Evolutionary conservation across 2,329 filamentous ascomycete species (phyloP).

Genomic region (Neofusicoccum kwambonambiense): DNA sequence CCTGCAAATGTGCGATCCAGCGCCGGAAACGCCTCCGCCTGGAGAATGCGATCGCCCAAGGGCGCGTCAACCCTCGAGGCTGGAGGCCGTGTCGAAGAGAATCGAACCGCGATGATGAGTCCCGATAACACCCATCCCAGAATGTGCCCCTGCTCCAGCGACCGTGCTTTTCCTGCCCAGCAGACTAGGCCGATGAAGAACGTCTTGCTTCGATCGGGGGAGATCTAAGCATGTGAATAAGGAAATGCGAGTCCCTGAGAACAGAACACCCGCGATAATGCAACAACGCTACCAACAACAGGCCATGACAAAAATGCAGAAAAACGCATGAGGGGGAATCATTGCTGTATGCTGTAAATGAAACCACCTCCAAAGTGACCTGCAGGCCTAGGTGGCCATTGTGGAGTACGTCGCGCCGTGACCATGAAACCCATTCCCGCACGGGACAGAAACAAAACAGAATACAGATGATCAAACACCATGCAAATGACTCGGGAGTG

Average conservation of each 20-base stretch:
- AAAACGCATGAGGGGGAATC: conserved; percentile 44
- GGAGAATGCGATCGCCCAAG: neutral
- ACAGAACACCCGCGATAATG: conserved; percentile 19
- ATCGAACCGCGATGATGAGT: conserved; percentile 8
- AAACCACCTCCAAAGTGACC: conserved; percentile 36
- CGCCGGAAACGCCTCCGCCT: conserved; percentile 3
- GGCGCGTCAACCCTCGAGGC: neutral
- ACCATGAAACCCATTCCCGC: conserved; percentile 36
- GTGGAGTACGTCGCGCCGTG: conserved; percentile 19
- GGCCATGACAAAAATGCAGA: conserved; percentile 18
- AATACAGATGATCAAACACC: conserved; percentile 35
- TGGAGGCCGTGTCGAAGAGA: conserved; percentile 1
- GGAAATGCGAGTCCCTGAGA: conserved; percentile 14
- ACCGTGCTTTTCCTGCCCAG: conserved; percentile 18
- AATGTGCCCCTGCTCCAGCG: conserved; percentile 14
- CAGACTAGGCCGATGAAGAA: conserved; percentile 17
- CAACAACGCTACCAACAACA: conserved; percentile 17
- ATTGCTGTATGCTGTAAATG: conserved; percentile 45
- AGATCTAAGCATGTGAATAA: conserved; percentile 5
- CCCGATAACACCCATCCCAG: conserved; percentile 12
- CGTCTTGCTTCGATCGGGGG: conserved; percentile 8
- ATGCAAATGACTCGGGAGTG: conserved; percentile 41
- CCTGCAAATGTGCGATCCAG: conserved; percentile 18
- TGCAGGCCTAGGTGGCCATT: conserved; percentile 28
- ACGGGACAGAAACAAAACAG: conserved; percentile 24